Evolutionary conservation across 2,329 filamentous ascomycete genomes (phyloP), one percentile per base, ranked within the genome.

Genomic region (Rasamsonia emersonii): DNA sequence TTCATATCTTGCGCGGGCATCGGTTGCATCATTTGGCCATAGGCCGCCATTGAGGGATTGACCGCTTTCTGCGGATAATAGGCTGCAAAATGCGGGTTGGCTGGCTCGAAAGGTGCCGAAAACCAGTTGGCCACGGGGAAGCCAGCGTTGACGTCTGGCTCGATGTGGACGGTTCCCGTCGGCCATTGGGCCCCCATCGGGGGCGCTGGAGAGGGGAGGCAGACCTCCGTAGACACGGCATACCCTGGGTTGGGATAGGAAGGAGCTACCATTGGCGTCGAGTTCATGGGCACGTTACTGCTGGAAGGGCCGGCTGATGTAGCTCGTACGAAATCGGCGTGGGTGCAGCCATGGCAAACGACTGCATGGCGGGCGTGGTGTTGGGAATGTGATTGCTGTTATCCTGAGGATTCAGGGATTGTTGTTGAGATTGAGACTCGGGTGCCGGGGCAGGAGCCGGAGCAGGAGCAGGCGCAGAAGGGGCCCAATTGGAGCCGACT

Each of bases 81-180:
- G 8, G 45, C 40, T 9, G 40, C 31, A 2, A 41, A 27, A 18
- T 41, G 39, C 7, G 45, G 51, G 9, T 44, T 45, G 11, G 45
- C 38, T 9, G 43, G 36, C 16, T 51, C 51, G 15, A 51, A 44
- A 23, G 51, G 40, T 35, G 54, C 39, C 1, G 45, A 36, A 30
- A 54, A 56, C 53, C 53, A 57, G 14, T 49, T 47, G 15, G 45
- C 24, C 4, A 43, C 30, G n/a, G 42, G 35, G 25, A 47, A 19
- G 18, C 32, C 24, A 4, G 44, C 36, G 21, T 46, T 46, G 13
- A 43, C 31, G 16, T 40, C 42, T 19, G 50, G 30, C 21, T 51
- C 48, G 13, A 42, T 43, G 11, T 36, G 36, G 11, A 40, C 35
- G 4, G 43, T 45, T 3, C 43, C 42, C 4, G 44, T 33, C 3